These are phyloP conservation scores for Cercis canadensis DNA, from an alignment of 306 rosid species.

Conservation along the genomic window DNA sequence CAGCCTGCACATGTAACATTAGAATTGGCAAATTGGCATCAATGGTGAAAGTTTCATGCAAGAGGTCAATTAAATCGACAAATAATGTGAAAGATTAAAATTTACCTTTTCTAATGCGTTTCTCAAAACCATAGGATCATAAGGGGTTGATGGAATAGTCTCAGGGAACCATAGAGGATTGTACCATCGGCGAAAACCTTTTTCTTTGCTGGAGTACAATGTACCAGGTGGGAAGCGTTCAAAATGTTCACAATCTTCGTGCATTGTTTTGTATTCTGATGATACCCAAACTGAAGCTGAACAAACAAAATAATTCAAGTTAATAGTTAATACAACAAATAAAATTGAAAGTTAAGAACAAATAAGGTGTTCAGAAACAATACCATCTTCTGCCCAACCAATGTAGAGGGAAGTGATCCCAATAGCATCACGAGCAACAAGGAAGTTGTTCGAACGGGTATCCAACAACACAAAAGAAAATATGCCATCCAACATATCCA, in stretches of 20 bases:
- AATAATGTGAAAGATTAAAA: no score
- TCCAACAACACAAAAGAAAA: slow-evolving; percentile 90
- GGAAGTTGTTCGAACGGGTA: slow-evolving; percentile 89
- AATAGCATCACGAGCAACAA: slow-evolving; percentile 93
- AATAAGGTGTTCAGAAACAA: no score
- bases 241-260: slow-evolving; percentile 92
- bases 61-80: slow-evolving; percentile 16
- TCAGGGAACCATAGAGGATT: slow-evolving; percentile 93
- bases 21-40: no score
- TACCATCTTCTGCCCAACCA: slow-evolving; percentile 99
- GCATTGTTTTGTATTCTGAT: slow-evolving; percentile 82
- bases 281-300: slow-evolving; percentile 95
- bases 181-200: slow-evolving; percentile 82
- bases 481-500: slow-evolving; percentile 92
- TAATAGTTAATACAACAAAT: not conserved
- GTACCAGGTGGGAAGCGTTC: slow-evolving; percentile 90
- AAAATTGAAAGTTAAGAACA: no score
- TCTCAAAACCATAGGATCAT: slow-evolving; percentile 85
- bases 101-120: slow-evolving; percentile 78
- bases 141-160: slow-evolving; percentile 79
- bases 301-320: slow-evolving; percentile 1
- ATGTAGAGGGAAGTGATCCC: slow-evolving; percentile 93
- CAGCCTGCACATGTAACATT: slow-evolving; percentile 68
- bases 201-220: slow-evolving; percentile 85
- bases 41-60: not conserved